Evolutionary conservation across 2,329 filamentous ascomycete genomes (phyloP).

Genomic region (Pseudogymnoascus sp.): DNA sequence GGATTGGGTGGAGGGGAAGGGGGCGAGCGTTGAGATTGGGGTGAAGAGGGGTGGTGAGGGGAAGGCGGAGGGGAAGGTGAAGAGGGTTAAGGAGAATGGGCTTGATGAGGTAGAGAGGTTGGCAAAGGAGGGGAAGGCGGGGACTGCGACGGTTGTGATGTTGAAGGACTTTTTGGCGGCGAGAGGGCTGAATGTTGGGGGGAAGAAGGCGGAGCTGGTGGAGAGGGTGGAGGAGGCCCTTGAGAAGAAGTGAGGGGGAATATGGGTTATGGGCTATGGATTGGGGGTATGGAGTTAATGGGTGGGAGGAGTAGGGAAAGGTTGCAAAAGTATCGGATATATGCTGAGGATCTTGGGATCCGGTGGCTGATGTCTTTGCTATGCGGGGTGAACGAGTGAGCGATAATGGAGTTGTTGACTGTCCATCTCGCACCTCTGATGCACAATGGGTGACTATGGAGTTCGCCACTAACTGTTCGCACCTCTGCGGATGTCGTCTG

Average conservation of each 20-base stretch:
- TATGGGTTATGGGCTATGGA: background rate
- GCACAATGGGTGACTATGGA: background rate
- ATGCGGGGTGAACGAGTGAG: background rate
- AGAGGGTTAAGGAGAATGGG: slow-evolving; percentile 14
- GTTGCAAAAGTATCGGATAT: background rate
- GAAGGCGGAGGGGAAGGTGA: slow-evolving; percentile 21
- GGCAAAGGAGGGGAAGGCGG: slow-evolving; percentile 13
- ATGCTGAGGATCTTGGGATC: background rate
- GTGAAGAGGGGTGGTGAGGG: slow-evolving; percentile 44
- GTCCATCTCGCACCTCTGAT: background rate
- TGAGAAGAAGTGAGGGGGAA: background rate
- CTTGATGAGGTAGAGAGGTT: slow-evolving; percentile 18
- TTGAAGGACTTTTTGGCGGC: slow-evolving; percentile 19
- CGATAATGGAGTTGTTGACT: background rate
- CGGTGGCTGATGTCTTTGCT: background rate
- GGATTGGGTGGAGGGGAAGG: background rate
- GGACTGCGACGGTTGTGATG: slow-evolving; percentile 18
- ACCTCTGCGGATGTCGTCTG: background rate
- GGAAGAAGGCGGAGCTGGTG: slow-evolving; percentile 22
- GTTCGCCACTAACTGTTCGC: background rate
- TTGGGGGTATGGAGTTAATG: background rate
- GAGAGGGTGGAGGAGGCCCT: slow-evolving; percentile 13
- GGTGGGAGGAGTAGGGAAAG: background rate
- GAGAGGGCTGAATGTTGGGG: slow-evolving; percentile 18
- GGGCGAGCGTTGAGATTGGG: slow-evolving; percentile 12